Percentiles rank a stretch among this genome's conserved stretches.
These are phyloP conservation scores for Dorcoceras hygrometricum DNA, from an alignment of 257 asterid genomes.

Conservation along the genomic window DNA sequence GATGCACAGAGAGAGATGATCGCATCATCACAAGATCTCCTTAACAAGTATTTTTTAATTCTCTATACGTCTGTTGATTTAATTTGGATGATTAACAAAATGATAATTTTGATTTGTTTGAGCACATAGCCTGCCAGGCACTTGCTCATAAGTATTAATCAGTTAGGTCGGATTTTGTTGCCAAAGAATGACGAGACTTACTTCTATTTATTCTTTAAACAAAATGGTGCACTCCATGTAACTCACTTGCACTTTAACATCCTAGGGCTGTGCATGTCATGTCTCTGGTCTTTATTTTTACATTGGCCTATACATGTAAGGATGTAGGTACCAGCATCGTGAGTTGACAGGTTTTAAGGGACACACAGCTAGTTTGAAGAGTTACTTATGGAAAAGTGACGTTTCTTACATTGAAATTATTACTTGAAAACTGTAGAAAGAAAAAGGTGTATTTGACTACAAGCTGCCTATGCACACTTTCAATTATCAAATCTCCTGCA, in stretches of 20 bases:
- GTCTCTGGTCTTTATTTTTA: neutral
- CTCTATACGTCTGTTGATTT: conserved; percentile 3
- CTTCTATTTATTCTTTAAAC: neutral
- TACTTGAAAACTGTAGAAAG: neutral
- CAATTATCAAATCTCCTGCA: neutral
- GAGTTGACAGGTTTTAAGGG: neutral
- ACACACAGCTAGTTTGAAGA: neutral
- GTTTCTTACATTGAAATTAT: neutral
- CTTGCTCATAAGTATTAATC: neutral
- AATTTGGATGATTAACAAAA: neutral
- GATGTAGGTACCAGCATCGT: neutral
- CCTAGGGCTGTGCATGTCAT: neutral
- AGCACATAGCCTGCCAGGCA: neutral
- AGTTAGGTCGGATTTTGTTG: conserved; percentile 3
- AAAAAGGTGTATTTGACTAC: neutral
- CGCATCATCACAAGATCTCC: conserved; percentile 54
- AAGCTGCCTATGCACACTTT: neutral
- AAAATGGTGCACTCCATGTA: neutral
- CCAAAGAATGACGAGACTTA: neutral
- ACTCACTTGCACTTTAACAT: no score
- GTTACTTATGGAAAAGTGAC: neutral
- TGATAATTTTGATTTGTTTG: conserved; percentile 8
- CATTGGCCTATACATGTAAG: neutral
- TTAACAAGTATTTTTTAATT: conserved; percentile 55
- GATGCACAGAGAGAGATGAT: conserved; percentile 44